Conservation (phyloP, 2,329 filamentous ascomycete genomes). For the Aspergillus costaricaensis region DNA sequence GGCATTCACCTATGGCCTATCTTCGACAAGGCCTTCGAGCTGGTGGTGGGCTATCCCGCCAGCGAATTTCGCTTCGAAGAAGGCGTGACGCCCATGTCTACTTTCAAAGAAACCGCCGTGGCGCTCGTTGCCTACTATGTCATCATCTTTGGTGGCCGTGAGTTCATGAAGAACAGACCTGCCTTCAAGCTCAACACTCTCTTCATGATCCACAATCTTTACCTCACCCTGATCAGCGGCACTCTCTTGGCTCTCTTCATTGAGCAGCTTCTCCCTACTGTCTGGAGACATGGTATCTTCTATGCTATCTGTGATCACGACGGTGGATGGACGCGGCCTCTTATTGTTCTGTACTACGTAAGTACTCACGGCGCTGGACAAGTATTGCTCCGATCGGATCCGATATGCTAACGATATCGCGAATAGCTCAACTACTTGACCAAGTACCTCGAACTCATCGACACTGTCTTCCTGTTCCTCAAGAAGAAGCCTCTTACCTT, state of each 20-base stretch:
- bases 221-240: conserved; percentile 82
- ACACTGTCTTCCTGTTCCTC: conserved; percentile 94
- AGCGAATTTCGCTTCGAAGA: conserved; percentile 82
- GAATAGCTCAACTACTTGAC: conserved; percentile 91
- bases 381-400: conserved; percentile 40
- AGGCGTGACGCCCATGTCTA: conserved; percentile 85
- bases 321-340: conserved; percentile 90
- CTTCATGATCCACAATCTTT: conserved; percentile 96
- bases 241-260: conserved; percentile 80
- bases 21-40: conserved; percentile 83
- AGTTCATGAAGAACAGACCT: conserved; percentile 84
- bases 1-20: conserved; percentile 90
- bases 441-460: conserved; percentile 93
- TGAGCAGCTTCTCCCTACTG: conserved; percentile 84
- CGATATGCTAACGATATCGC: background rate
- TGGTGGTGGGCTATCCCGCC: conserved; percentile 75
- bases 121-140: conserved; percentile 88
- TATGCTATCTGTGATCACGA: conserved; percentile 74
- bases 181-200: conserved; percentile 83
- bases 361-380: conserved; percentile 41
- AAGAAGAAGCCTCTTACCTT: conserved; percentile 99
- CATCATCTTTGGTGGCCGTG: conserved; percentile 88
- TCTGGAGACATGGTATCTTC: conserved; percentile 81
- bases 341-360: conserved; percentile 97
- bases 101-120: conserved; percentile 76